phyloP scores from a whole-genome alignment of 2,329 filamentous ascomycete genomes.

The Didymosphaeria variabile region DNA sequence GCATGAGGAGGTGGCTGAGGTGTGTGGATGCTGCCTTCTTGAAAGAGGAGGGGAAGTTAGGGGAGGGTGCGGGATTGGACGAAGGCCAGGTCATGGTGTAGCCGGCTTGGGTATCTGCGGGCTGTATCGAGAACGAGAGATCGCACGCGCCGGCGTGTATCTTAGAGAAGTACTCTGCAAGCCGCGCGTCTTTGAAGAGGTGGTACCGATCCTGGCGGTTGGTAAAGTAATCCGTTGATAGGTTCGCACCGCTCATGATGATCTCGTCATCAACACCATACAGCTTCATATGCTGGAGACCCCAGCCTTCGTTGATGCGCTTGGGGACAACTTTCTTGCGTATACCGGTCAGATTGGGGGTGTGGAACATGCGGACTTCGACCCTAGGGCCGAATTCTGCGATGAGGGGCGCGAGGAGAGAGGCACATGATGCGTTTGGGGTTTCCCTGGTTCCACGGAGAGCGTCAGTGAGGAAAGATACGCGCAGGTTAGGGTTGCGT shows the following conservation, averaged over 20 bases:
- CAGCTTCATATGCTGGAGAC: conserved; percentile 97
- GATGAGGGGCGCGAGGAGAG: conserved; percentile 84
- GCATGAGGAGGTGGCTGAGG: conserved; percentile 72
- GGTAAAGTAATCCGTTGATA: conserved; percentile 94
- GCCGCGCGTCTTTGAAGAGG: conserved; percentile 78
- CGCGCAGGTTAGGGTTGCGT: conserved; percentile 75
- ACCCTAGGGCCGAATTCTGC: conserved; percentile 85
- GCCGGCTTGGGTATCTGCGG: conserved; percentile 62
- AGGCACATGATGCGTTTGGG: conserved; percentile 85
- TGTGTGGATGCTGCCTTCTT: conserved; percentile 72
- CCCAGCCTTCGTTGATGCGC: conserved; percentile 97
- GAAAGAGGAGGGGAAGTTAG: conserved; percentile 74
- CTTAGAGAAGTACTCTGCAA: conserved; percentile 82
- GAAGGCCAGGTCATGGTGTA: conserved; percentile 76
- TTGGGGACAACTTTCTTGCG: conserved; percentile 85
- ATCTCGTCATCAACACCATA: conserved; percentile 96
- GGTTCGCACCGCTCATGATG: conserved; percentile 87
- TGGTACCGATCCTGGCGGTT: conserved; percentile 96
- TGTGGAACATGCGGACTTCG: conserved; percentile 97
- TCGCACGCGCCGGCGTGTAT: conserved; percentile 81
- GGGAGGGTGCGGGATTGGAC: conserved; percentile 77
- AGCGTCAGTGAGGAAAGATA: conserved; percentile 92
- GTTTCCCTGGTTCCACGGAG: conserved; percentile 91
- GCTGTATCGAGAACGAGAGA: conserved; percentile 82
- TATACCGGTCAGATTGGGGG: conserved; percentile 89